A percentile compares a stretch with the other conserved stretches of the same genome.
Conservation (phyloP, 176 grass and related monocot species). For the Triticum urartu region DNA sequence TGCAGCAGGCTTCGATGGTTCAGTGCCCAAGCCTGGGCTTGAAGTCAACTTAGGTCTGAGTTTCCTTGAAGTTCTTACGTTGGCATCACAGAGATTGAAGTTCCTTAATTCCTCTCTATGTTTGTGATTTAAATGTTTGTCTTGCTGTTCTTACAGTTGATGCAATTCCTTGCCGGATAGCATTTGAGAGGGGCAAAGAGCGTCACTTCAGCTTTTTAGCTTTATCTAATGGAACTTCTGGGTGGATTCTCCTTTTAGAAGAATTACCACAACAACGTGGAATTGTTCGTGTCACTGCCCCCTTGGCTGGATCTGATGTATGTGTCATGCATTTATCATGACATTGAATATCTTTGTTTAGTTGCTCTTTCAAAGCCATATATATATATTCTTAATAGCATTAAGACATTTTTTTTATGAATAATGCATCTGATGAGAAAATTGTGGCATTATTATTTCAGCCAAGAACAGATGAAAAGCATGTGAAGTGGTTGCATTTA, state of each 20-base stretch:
- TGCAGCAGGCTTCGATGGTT: slow-evolving; percentile 52
- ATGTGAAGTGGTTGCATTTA: slow-evolving; percentile 91
- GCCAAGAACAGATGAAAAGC: slow-evolving; percentile 84
- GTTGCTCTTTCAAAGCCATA: background rate
- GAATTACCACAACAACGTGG: slow-evolving; percentile 75
- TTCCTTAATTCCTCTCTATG: slow-evolving; percentile 17
- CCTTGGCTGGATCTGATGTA: slow-evolving; percentile 95
- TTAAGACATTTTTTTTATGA: background rate
- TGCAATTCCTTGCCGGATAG: slow-evolving; percentile 91
- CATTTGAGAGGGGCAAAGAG: slow-evolving; percentile 98
- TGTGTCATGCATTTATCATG: slow-evolving; percentile 35
- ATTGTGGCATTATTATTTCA: slow-evolving; percentile 46
- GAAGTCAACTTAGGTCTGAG: slow-evolving; percentile 80
- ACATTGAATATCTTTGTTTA: slow-evolving; percentile 18
- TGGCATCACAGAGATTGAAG: slow-evolving; percentile 12
- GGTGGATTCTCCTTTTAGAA: slow-evolving; percentile 96
- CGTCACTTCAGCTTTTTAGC: slow-evolving; percentile 84
- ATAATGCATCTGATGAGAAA: slow-evolving; percentile 23
- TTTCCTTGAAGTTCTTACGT: slow-evolving; percentile 11
- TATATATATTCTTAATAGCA: slow-evolving; percentile 2
- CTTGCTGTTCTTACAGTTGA: slow-evolving; percentile 51
- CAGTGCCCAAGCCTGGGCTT: slow-evolving; percentile 68
- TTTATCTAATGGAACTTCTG: slow-evolving; percentile 61
- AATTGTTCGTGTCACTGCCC: slow-evolving; percentile 73
- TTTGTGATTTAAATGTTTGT: slow-evolving; percentile 22